Evolutionary conservation across 2,329 filamentous ascomycete species (phyloP).

Genomic region (Magnaporthales sp.): DNA sequence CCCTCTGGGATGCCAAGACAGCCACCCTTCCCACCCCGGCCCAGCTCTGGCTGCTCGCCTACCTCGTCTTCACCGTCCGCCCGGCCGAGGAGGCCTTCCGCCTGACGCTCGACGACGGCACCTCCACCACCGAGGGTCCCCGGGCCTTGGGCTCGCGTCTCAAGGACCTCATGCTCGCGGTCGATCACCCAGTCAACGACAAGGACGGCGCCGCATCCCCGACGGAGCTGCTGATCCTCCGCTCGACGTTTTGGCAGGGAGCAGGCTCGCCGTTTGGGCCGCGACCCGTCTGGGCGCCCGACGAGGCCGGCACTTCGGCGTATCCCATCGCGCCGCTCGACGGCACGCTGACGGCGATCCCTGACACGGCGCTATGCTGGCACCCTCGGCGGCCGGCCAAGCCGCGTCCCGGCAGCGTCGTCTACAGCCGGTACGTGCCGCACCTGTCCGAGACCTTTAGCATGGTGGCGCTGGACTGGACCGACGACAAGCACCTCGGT

Average conservation of each 20-base stretch:
- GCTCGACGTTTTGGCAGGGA: constrained; percentile 12
- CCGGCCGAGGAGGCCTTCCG: constrained; percentile 39
- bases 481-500: constrained; percentile 52
- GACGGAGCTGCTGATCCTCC: constrained; percentile 1
- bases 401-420: constrained; percentile 57
- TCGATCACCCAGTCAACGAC: neutral
- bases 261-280: constrained; percentile 54
- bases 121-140: neutral
- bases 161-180: constrained; percentile 3
- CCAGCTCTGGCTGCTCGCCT: constrained; percentile 44
- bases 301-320: constrained; percentile 25
- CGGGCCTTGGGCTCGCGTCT: neutral
- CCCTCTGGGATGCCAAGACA: constrained; percentile 31
- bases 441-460: constrained; percentile 69
- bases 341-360: constrained; percentile 32
- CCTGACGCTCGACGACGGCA: constrained; percentile 30
- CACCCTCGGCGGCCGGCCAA: constrained; percentile 67
- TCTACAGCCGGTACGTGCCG: constrained; percentile 74
- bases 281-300: constrained; percentile 52
- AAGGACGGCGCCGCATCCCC: neutral
- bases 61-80: constrained; percentile 42
- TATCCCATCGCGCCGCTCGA: constrained; percentile 40
- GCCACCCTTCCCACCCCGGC: constrained; percentile 31
- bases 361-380: constrained; percentile 29
- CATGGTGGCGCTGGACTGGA: constrained; percentile 64